phyloP scores from a whole-genome alignment of 73 alveolate genomes.

The Durusdinium trenchii region DNA sequence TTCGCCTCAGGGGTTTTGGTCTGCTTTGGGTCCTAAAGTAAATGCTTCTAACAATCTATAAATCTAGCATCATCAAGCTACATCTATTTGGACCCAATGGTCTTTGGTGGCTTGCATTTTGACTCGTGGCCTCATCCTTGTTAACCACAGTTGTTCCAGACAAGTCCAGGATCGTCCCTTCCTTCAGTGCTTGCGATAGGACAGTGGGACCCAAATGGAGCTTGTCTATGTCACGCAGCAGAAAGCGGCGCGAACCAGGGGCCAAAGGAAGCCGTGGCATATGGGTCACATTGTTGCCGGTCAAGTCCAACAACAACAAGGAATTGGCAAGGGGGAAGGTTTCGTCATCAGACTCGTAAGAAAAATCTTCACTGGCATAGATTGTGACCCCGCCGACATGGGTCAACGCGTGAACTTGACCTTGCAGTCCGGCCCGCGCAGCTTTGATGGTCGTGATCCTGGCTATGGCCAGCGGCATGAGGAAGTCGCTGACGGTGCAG shows the following conservation, averaged over 20 bases:
- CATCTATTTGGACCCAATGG: too few species aligned
- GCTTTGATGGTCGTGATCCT: background rate
- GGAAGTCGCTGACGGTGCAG: background rate
- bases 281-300: background rate
- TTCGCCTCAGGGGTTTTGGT: too few species aligned
- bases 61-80: too few species aligned
- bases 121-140: background rate
- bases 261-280: background rate
- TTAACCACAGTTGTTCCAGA: background rate
- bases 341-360: too few species aligned
- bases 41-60: too few species aligned
- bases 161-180: background rate
- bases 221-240: background rate
- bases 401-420: background rate
- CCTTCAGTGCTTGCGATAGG: background rate
- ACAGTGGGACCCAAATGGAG: background rate
- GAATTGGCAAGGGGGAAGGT: background rate
- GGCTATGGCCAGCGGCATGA: slow-evolving; percentile 13
- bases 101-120: too few species aligned
- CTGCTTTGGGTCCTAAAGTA: too few species aligned
- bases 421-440: background rate
- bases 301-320: background rate
- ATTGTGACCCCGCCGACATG: background rate
- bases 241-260: background rate
- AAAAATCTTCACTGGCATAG: too few species aligned